Evolutionary conservation across 768 basidiomycete species (phyloP), one percentile per base, ranked within the genome.

Genomic region (Cystoderma amianthinum): DNA sequence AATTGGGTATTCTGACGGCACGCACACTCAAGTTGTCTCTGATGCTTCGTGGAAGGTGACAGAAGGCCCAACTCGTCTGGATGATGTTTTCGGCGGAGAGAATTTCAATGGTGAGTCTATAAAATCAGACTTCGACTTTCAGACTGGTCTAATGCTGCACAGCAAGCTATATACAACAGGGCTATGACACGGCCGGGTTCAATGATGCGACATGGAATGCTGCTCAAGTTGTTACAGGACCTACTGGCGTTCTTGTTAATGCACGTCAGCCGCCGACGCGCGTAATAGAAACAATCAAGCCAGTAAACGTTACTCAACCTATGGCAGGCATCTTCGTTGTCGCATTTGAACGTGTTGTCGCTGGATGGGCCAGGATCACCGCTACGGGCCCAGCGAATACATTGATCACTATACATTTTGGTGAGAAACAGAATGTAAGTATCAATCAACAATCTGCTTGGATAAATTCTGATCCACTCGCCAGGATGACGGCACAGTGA

Each of bases 41-140:
- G 54, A 53, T 30, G 44, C 24, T 18, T 39, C 38, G 7, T 60
- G 58, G 58, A 46, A 51, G 43, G 38, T 49, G 12, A 45, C 44
- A 3, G 58, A 60, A 22, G 58, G 58, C 3, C 58, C 56, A 2
- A 60, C 58, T 4, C 48, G 56, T 5, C 42, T 60, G 7, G 55
- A 60, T 32, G 58, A 60, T 43, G 40, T 60, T 2, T 60, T 60
- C 36, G 58, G 58, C 9, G 58, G 58, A 19, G 58, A 60, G 44
- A 60, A 58, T 32, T 58, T 45, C 34, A 51, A 60, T 45, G 59
- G 59, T 60, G 42, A 7, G 51, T 22, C 25, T 23, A 13, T 41
- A 16, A 12, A 3, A 5, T 16, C 25, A 13, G 11, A n/a, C 1
- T 33, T n/a, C 24, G 4, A 2, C 15, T 18, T 10, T 24, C 38